These are phyloP conservation scores for Neonectria magnoliae DNA, from an alignment of 2,329 filamentous ascomycete genomes.

Conservation along the genomic window DNA sequence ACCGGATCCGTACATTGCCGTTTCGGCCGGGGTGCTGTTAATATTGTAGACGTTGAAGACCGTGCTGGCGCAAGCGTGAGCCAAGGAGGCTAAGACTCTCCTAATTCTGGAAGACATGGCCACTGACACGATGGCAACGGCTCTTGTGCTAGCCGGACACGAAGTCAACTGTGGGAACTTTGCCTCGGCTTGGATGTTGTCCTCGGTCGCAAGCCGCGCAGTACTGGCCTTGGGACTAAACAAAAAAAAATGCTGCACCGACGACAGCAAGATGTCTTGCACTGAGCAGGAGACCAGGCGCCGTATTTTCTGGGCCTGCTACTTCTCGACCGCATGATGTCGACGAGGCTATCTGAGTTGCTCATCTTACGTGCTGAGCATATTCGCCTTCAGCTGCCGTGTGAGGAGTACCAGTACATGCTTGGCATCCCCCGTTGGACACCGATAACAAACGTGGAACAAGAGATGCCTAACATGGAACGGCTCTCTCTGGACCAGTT, in stretches of 20 bases:
- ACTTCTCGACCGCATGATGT: conserved; percentile 19
- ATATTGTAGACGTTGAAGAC: conserved; percentile 18
- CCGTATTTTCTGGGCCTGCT: conserved; percentile 15
- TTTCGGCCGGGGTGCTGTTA: conserved; percentile 9
- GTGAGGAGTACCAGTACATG: conserved; percentile 11
- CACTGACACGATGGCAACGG: conserved; percentile 7
- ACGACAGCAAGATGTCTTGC: not conserved
- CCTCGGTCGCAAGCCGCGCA: conserved; percentile 10
- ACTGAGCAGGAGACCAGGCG: conserved; percentile 12
- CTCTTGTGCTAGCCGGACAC: conserved; percentile 6
- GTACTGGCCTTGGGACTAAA: conserved; percentile 11
- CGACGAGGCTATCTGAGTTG: conserved; percentile 4
- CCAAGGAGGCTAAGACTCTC: conserved; percentile 14
- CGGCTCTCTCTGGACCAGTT: not conserved
- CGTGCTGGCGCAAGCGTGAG: not conserved
- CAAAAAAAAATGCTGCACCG: not conserved
- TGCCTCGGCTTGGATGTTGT: conserved; percentile 16
- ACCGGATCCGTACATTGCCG: conserved; percentile 4
- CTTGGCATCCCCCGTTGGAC: conserved; percentile 5
- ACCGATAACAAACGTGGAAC: conserved; percentile 3
- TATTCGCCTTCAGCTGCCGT: conserved; percentile 11
- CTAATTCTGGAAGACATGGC: conserved; percentile 12
- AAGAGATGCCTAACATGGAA: not conserved
- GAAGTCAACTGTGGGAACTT: conserved; percentile 13
- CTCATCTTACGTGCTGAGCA: conserved; percentile 3